Evolutionary conservation across 768 basidiomycete genomes (phyloP).

Genomic region (Terana coerulea): DNA sequence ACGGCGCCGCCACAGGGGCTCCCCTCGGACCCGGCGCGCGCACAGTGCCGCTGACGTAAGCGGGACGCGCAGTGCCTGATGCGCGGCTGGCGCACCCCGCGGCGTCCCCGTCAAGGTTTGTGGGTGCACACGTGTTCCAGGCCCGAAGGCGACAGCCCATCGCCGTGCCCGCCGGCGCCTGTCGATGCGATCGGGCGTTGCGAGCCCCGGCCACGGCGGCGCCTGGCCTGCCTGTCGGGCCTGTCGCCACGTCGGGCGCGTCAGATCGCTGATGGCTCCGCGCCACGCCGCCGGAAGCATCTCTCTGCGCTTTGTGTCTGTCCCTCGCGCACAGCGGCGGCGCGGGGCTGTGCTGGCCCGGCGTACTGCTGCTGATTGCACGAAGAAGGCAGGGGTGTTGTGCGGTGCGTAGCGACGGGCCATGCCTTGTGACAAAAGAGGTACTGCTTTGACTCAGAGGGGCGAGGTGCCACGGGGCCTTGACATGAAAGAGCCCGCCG

Average conservation of each 20-base stretch:
- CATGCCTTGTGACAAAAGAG: no score
- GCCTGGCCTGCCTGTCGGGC: no score
- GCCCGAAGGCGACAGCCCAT: neutral
- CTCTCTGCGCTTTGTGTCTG: neutral
- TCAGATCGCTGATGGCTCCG: slow-evolving; percentile 3
- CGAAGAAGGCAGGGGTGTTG: no score
- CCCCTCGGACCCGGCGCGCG: neutral
- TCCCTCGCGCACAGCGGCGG: neutral
- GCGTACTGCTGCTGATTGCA: no score
- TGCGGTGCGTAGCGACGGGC: no score
- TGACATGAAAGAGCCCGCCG: neutral
- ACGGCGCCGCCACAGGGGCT: neutral
- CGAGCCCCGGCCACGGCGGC: neutral
- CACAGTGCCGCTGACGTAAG: neutral
- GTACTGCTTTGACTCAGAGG: no score
- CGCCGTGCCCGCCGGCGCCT: neutral
- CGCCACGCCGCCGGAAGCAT: slow-evolving; percentile 7
- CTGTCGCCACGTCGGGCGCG: no score
- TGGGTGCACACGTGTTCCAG: neutral
- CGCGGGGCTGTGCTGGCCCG: no score
- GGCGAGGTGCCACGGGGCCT: no score
- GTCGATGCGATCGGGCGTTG: neutral
- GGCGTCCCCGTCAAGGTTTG: neutral
- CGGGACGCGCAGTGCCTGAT: neutral
- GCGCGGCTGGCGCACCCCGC: neutral